These are phyloP conservation scores for Rhizomucor miehei DNA, from an alignment of 371 early-diverging fungal species.

Conservation along the genomic window DNA sequence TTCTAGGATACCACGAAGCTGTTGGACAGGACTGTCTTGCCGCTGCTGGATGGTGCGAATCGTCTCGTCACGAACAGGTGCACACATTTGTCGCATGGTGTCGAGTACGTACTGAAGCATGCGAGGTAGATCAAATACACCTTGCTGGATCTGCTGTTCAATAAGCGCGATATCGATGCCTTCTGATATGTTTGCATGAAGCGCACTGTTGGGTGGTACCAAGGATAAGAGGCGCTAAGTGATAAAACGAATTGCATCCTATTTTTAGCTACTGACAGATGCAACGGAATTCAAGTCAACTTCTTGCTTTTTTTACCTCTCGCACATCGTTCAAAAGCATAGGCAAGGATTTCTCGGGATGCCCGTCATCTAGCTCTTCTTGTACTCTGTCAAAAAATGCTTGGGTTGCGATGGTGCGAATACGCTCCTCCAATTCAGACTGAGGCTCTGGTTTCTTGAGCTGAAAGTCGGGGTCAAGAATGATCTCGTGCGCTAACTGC, in stretches of 20 bases:
- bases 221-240: constrained; percentile 40
- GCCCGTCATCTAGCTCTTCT: constrained; percentile 47
- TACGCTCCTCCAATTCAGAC: constrained; percentile 50
- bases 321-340: constrained; percentile 54
- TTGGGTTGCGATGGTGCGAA: constrained; percentile 51
- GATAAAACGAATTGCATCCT: background rate
- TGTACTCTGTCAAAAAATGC: constrained; percentile 65
- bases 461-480: constrained; percentile 73
- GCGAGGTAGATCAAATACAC: constrained; percentile 43
- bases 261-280: too few species aligned
- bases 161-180: constrained; percentile 58
- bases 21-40: constrained; percentile 22
- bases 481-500: constrained; percentile 75
- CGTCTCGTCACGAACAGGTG: constrained; percentile 70
- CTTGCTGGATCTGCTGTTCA: constrained; percentile 50
- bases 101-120: constrained; percentile 43
- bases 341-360: constrained; percentile 35
- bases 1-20: constrained; percentile 50
- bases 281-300: background rate
- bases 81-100: constrained; percentile 67
- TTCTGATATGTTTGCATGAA: constrained; percentile 49
- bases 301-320: constrained; percentile 38
- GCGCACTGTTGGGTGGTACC: constrained; percentile 23
- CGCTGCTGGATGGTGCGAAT: constrained; percentile 37
- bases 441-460: constrained; percentile 29